These are phyloP conservation scores for Solanum microdontum DNA, from an alignment of 257 asterid genomes.

Conservation along the genomic window DNA sequence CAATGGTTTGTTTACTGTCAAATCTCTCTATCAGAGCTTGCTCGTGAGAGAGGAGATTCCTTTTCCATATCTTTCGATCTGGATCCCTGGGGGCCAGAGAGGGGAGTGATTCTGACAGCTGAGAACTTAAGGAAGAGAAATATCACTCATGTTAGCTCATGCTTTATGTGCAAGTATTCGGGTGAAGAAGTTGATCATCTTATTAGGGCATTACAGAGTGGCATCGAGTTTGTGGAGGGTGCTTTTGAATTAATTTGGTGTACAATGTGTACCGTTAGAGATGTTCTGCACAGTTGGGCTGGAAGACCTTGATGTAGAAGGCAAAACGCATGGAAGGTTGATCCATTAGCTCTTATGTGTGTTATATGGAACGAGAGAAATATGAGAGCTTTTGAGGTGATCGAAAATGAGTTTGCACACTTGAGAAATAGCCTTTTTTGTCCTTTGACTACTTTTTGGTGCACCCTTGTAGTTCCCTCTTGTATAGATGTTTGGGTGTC, in stretches of 20 bases:
- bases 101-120: not conserved
- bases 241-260: not conserved
- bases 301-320: not conserved
- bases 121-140: not conserved
- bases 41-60: not conserved
- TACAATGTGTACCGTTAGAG: not conserved
- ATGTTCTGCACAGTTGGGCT: not conserved
- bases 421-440: not conserved
- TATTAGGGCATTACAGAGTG: not conserved
- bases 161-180: not conserved
- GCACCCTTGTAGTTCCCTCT: not conserved
- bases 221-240: not conserved
- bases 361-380: not conserved
- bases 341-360: not conserved
- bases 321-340: not conserved
- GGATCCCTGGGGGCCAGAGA: not conserved
- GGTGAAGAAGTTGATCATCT: not conserved
- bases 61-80: not conserved
- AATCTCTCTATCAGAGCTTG: not conserved
- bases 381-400: not conserved
- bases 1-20: not conserved
- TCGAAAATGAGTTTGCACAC: not conserved
- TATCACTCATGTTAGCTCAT: not conserved
- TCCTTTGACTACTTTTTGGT: not conserved
- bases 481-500: not conserved